Percentiles rank a stretch among this genome's conserved stretches.
These are phyloP conservation scores for Dryas octopetala DNA, from an alignment of 306 rosid genomes.

Conservation along the genomic window DNA sequence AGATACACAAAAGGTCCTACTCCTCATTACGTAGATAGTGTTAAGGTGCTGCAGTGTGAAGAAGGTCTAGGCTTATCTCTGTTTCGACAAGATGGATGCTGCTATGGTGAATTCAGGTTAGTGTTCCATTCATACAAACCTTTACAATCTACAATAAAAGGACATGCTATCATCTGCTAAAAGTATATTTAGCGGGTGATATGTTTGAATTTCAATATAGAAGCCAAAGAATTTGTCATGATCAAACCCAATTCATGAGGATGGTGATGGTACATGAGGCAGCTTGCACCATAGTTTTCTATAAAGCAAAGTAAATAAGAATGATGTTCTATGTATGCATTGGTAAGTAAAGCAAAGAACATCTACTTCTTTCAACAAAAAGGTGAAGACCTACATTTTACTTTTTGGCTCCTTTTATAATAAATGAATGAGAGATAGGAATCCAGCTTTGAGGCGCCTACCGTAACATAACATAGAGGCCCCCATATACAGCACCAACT, in stretches of 20 bases:
- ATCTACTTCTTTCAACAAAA: not conserved
- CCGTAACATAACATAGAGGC: not conserved
- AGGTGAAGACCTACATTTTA: not conserved
- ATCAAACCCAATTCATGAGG: not conserved
- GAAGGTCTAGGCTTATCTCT: no score
- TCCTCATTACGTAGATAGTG: no score
- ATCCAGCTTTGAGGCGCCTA: conserved; percentile 29
- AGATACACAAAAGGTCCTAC: no score
- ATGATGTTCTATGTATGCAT: not conserved
- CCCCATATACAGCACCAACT: not conserved
- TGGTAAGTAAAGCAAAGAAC: conserved; percentile 5
- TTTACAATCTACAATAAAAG: no score
- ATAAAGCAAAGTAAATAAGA: conserved; percentile 3
- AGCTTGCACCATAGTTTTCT: not conserved
- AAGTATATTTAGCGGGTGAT: no score
- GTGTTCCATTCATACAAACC: no score
- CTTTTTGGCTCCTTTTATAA: conserved; percentile 1
- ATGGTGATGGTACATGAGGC: not conserved
- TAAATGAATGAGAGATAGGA: conserved; percentile 16
- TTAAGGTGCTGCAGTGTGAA: no score
- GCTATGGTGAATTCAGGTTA: no score
- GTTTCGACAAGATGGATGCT: no score
- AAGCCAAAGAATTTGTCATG: no score
- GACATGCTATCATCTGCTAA: no score
- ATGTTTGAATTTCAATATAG: no score